A percentile compares a stretch with the other conserved stretches of the same genome.
These are phyloP conservation scores for Microbotryomycetes sp. DNA, from an alignment of 1,284 basidiomycete species.

Conservation along the genomic window DNA sequence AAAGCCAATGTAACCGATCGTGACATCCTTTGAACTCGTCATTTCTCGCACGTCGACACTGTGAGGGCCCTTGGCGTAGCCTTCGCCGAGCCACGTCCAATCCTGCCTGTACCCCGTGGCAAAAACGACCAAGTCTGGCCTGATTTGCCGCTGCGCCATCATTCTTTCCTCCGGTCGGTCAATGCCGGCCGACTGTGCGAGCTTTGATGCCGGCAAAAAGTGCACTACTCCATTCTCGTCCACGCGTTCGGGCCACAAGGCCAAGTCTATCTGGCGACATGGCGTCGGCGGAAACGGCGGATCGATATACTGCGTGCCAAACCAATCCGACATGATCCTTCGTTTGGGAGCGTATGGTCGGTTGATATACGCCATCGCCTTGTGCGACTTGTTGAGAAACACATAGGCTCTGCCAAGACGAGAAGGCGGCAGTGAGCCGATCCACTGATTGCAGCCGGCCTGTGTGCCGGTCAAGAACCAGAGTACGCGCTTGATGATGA, in stretches of 20 bases:
- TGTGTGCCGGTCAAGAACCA: conserved; percentile 55
- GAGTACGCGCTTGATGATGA: conserved; percentile 54
- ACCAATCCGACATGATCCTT: conserved; percentile 47
- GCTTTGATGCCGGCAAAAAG: conserved; percentile 31
- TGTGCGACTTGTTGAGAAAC: conserved; percentile 50
- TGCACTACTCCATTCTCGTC: conserved; percentile 1
- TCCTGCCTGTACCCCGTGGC: conserved; percentile 44
- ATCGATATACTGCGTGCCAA: conserved; percentile 49
- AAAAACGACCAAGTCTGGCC: conserved; percentile 51
- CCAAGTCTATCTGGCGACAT: background rate
- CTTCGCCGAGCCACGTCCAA: conserved; percentile 50
- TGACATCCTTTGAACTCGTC: conserved; percentile 48
- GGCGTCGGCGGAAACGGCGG: conserved; percentile 41
- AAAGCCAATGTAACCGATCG: conserved; percentile 56
- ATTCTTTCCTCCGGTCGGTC: conserved; percentile 46
- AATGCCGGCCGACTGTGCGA: conserved; percentile 19
- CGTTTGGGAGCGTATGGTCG: conserved; percentile 50
- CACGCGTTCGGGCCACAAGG: background rate
- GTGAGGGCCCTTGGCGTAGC: conserved; percentile 49
- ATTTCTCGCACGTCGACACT: conserved; percentile 53
- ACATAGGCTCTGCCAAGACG: conserved; percentile 54
- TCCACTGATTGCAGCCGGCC: conserved; percentile 61
- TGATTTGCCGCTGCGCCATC: conserved; percentile 46
- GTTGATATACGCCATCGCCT: conserved; percentile 58
- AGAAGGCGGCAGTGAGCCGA: conserved; percentile 54